Evolutionary conservation across 169 alveolate species (phyloP), one percentile per base, ranked within the genome.

Genomic region (Eimeria falciformis): DNA sequence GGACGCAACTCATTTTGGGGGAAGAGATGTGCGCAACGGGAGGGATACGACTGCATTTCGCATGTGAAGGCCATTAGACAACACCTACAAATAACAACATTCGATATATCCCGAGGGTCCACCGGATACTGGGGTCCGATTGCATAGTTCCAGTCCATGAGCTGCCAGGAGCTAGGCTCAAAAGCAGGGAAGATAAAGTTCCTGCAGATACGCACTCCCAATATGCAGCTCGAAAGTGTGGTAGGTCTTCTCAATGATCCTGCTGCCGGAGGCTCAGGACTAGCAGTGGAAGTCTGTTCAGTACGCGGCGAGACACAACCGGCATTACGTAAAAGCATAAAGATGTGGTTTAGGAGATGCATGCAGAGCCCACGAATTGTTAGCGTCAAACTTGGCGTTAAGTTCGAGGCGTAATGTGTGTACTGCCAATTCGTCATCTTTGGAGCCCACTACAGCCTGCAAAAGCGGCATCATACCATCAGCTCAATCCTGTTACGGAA

Each of bases 121-220:
- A 62, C 75, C 23, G 75, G 75, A 29, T 62, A 62, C 75, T 62
- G 75, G 21, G 75, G 75, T 29, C 75, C 75, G 11, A 62, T 29
- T n/a, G 75, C 75, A 23, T 62, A 62, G 37, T 62, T 62, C 75
- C 75, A 62, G 75, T 62, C 75, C 29, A 62, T 23, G 40, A 62
- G 29, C 11, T 62, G 75, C 75, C 75, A 62, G 37, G 40, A n/a
- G 25, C 40, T 62, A 21, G 75, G 75, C 37, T 62, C 75, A 62
- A 62, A 62, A 1, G 75, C 75, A 25, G 75, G 75, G 37, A 62
- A 62, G 40, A 62, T 9, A 23, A 62, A 62, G 75, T 62, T 62
- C 75, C 75, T 62, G 75, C 65, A 53, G 17, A 3, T 21, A 53
- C 25, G 25, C 25, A 12, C 65, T 12, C 40, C 40, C 40, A 33